Percentiles rank a stretch among this genome's conserved stretches.
Evolutionary conservation across 257 asterid genomes (phyloP).

Genomic region (Catharanthus roseus): DNA sequence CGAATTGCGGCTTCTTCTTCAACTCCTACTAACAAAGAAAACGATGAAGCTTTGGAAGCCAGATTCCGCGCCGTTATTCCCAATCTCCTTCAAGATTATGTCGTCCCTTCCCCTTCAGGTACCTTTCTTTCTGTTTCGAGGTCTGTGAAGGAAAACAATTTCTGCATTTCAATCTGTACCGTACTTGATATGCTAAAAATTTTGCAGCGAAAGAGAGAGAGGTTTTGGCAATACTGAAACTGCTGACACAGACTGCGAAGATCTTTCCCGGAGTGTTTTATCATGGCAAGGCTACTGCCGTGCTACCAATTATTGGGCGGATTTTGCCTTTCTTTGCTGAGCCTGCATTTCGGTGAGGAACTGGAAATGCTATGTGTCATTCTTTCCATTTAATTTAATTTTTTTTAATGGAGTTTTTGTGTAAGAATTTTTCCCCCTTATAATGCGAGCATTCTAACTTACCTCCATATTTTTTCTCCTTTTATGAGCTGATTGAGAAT

Average conservation of each 20-base stretch:
- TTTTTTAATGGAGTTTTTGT: no score
- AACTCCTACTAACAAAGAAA: conserved; percentile 48
- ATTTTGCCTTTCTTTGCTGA: conserved; percentile 63
- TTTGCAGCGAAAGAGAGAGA: conserved; percentile 68
- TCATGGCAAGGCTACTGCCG: conserved; percentile 70
- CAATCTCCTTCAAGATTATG: conserved; percentile 57
- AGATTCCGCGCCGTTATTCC: conserved; percentile 89
- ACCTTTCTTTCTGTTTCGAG: not conserved
- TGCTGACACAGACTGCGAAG: conserved; percentile 67
- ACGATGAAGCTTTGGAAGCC: conserved; percentile 75
- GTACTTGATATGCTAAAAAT: not conserved
- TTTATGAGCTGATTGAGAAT: not conserved
- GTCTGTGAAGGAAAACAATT: not conserved
- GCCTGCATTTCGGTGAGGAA: conserved; percentile 58
- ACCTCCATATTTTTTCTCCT: not conserved
- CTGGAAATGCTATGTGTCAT: not conserved
- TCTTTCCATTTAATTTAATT: not conserved
- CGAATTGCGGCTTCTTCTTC: conserved; percentile 75
- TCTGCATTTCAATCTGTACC: not conserved
- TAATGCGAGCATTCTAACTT: not conserved
- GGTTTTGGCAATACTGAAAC: conserved; percentile 65
- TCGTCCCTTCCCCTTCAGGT: conserved; percentile 71
- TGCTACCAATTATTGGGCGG: conserved; percentile 71
- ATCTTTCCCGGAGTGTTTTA: conserved; percentile 72
- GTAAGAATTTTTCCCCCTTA: not conserved